These are phyloP conservation scores for Curvularia spicifera DNA, from an alignment of 2,329 filamentous ascomycete genomes.

Conservation along the genomic window DNA sequence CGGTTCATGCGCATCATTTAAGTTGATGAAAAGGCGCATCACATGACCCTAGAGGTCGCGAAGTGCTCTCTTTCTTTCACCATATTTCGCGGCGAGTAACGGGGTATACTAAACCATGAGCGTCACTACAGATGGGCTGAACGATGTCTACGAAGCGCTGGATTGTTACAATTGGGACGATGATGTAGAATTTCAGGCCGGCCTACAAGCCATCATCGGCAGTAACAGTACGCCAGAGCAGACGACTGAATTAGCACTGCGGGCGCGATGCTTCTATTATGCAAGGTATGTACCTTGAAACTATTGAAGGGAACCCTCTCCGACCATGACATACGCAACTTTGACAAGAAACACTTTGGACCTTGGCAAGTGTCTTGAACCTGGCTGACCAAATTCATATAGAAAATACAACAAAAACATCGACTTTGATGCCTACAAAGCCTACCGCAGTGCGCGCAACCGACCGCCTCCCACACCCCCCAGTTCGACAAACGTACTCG, in stretches of 20 bases:
- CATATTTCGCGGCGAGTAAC: background rate
- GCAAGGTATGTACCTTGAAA: slow-evolving; percentile 46
- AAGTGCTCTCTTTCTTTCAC: background rate
- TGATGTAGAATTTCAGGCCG: slow-evolving; percentile 72
- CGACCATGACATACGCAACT: background rate
- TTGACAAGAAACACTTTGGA: background rate
- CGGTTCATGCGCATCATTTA: slow-evolving; percentile 3
- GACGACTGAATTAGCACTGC: slow-evolving; percentile 64
- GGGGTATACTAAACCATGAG: slow-evolving; percentile 30
- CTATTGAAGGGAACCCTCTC: background rate
- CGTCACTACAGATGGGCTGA: slow-evolving; percentile 32
- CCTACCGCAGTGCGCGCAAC: slow-evolving; percentile 59
- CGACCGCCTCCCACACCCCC: slow-evolving; percentile 30
- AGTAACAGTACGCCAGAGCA: slow-evolving; percentile 61
- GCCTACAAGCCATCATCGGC: slow-evolving; percentile 69
- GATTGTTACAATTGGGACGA: slow-evolving; percentile 71
- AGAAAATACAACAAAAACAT: slow-evolving; percentile 59
- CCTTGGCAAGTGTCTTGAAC: no score
- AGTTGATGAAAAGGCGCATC: slow-evolving; percentile 1
- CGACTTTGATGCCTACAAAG: slow-evolving; percentile 71
- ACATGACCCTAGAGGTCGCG: slow-evolving; percentile 12
- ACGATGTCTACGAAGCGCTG: slow-evolving; percentile 63
- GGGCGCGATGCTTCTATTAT: slow-evolving; percentile 75
- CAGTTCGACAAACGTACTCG: slow-evolving; percentile 25
- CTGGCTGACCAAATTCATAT: background rate